Conservation (phyloP, 2,329 filamentous ascomycete species). For the Sporothrix globosa region DNA sequence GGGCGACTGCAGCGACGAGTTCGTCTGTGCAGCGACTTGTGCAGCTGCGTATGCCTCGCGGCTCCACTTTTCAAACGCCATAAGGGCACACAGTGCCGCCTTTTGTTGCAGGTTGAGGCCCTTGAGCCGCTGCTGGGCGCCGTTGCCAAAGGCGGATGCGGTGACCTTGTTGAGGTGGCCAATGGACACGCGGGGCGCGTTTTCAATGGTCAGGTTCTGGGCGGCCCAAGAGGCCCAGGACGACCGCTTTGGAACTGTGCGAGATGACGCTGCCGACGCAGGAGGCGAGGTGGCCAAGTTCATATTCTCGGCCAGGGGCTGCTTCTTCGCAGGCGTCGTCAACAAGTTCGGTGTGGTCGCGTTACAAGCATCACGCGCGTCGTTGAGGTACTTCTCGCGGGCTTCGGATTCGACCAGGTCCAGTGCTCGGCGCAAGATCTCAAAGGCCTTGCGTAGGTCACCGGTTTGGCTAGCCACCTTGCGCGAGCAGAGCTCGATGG, state of each 20-base stretch:
- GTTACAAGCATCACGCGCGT: constrained; percentile 41
- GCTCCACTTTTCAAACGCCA: constrained; percentile 80
- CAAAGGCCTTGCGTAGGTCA: constrained; percentile 91
- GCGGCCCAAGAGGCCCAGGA: constrained; percentile 56
- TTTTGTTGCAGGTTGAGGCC: constrained; percentile 95
- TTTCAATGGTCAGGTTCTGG: constrained; percentile 69
- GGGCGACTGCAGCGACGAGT: constrained; percentile 21
- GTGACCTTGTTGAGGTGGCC: constrained; percentile 91
- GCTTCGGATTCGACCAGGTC: constrained; percentile 88
- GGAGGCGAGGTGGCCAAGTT: constrained; percentile 63
- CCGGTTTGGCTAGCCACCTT: constrained; percentile 95
- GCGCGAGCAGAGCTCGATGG: constrained; percentile 89
- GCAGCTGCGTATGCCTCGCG: constrained; percentile 52
- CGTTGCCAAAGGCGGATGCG: constrained; percentile 85
- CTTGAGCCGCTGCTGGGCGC: constrained; percentile 79
- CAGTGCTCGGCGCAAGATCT: constrained; percentile 86
- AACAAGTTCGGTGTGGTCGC: not conserved
- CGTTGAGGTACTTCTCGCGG: constrained; percentile 70
- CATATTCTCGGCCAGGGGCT: constrained; percentile 75
- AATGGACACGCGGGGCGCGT: constrained; percentile 85
- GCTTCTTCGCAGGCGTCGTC: constrained; percentile 56
- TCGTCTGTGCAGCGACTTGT: constrained; percentile 20
- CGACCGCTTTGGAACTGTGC: constrained; percentile 15
- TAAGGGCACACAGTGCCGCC: constrained; percentile 84
- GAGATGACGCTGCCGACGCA: constrained; percentile 46